Percentiles rank a stretch among this genome's conserved stretches.
Evolutionary conservation across 2,329 filamentous ascomycete species (phyloP).

Genomic region (Xylariaceae sp.): DNA sequence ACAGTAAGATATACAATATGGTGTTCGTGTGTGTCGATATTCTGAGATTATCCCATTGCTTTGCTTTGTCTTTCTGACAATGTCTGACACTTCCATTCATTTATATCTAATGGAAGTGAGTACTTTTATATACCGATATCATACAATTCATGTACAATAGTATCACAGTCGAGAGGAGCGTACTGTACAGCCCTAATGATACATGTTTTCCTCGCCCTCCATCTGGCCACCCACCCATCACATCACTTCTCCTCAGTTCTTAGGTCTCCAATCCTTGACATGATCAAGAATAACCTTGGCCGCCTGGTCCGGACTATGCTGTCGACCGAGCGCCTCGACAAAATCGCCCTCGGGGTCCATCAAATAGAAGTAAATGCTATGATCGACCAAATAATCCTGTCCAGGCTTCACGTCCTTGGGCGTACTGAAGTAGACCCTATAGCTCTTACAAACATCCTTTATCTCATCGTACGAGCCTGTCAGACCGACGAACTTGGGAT

Average conservation of each 20-base stretch:
- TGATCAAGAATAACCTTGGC: slow-evolving; percentile 83
- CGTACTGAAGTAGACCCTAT: slow-evolving; percentile 96
- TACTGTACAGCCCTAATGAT: slow-evolving; percentile 6
- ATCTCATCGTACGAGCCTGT: slow-evolving; percentile 93
- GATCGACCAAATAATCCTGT: slow-evolving; percentile 95
- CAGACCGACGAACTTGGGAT: slow-evolving; percentile 78
- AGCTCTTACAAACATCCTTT: slow-evolving; percentile 91
- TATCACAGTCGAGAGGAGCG: slow-evolving; percentile 19
- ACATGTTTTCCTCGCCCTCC: slow-evolving; percentile 1
- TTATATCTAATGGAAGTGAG: no score
- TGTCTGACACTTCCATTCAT: no score
- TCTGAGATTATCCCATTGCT: no score
- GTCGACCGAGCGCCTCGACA: slow-evolving; percentile 91
- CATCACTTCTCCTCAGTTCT: background rate
- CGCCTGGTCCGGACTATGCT: slow-evolving; percentile 86
- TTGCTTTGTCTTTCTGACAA: no score
- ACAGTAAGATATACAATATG: no score
- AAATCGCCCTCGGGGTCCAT: slow-evolving; percentile 99
- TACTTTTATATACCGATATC: background rate
- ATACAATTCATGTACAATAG: slow-evolving; percentile 13
- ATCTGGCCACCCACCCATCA: background rate
- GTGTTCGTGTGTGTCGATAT: no score
- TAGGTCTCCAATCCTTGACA: slow-evolving; percentile 60
- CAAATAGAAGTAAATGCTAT: slow-evolving; percentile 99
- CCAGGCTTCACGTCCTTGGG: slow-evolving; percentile 84